Conservation (phyloP, 2,329 filamentous ascomycete genomes). For the Curvularia hawaiiensis region DNA sequence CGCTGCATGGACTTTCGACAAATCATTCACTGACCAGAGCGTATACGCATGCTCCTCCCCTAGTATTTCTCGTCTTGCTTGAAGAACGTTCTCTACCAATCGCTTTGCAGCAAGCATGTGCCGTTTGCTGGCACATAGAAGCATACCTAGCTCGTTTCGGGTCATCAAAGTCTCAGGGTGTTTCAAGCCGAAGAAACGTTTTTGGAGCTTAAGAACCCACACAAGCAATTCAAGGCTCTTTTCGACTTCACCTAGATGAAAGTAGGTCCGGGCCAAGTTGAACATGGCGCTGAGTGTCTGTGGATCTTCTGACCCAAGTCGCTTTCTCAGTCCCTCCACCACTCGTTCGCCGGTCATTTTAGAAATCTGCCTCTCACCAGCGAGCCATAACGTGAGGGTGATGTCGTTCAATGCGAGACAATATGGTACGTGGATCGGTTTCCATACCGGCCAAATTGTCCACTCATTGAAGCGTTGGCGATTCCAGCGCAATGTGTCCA, state of each 20-base stretch:
- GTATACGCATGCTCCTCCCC: slow-evolving; percentile 39
- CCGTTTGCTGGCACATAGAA: slow-evolving; percentile 20
- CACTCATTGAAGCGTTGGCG: neutral
- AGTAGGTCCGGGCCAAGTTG: neutral
- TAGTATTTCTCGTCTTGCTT: slow-evolving; percentile 22
- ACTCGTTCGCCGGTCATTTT: neutral
- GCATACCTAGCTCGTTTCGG: slow-evolving; percentile 26
- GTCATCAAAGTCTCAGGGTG: slow-evolving; percentile 29
- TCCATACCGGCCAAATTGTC: slow-evolving; percentile 12
- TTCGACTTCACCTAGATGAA: slow-evolving; percentile 11
- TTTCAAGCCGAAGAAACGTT: slow-evolving; percentile 24
- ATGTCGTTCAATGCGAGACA: slow-evolving; percentile 26
- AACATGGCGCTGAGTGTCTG: neutral
- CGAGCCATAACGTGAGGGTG: slow-evolving; percentile 27
- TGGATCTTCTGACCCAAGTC: neutral
- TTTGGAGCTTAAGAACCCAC: slow-evolving; percentile 20
- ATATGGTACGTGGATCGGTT: slow-evolving; percentile 24
- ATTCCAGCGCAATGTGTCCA: neutral
- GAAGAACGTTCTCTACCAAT: slow-evolving; percentile 23
- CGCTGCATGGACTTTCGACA: slow-evolving; percentile 21
- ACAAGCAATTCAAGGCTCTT: slow-evolving; percentile 16
- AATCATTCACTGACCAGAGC: slow-evolving; percentile 32
- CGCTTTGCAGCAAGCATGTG: slow-evolving; percentile 8
- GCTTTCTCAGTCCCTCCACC: neutral
- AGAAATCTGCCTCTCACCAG: slow-evolving; percentile 12